Evolutionary conservation across 2,329 filamentous ascomycete genomes (phyloP).

Genomic region (Trichoderma citrinoviride): DNA sequence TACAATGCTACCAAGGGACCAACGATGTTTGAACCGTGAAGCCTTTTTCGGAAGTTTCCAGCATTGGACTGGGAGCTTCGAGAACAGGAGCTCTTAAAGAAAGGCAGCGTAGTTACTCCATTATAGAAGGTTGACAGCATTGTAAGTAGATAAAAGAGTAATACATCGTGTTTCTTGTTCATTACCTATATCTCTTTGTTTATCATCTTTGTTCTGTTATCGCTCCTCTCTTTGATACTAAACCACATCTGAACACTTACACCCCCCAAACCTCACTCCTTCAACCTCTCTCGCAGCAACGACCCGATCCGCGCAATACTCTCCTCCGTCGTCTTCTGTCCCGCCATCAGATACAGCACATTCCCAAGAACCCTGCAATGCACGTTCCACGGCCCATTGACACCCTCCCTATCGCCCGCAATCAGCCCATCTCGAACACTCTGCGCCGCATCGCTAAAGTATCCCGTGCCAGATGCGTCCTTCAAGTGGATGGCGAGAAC

Average conservation of each 20-base stretch:
- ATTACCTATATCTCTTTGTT: too few relatives aligned
- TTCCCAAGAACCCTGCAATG: constrained; percentile 57
- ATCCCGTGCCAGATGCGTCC: constrained; percentile 43
- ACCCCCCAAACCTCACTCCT: background rate
- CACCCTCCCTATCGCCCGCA: constrained; percentile 24
- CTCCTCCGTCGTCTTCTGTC: constrained; percentile 43
- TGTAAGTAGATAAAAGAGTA: too few relatives aligned
- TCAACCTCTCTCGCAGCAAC: constrained; percentile 18
- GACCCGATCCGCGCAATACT: constrained; percentile 31
- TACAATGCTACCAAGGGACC: too few relatives aligned
- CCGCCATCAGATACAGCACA: constrained; percentile 57
- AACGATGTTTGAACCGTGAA: too few relatives aligned
- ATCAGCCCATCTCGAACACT: constrained; percentile 41
- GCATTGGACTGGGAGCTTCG: too few relatives aligned
- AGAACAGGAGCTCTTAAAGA: too few relatives aligned
- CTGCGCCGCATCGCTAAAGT: constrained; percentile 48
- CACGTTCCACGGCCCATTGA: constrained; percentile 45
- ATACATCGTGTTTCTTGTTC: too few relatives aligned
- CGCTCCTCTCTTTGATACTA: background rate
- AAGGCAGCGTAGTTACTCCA: too few relatives aligned
- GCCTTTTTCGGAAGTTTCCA: too few relatives aligned
- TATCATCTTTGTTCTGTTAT: too few relatives aligned
- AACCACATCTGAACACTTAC: too few relatives aligned
- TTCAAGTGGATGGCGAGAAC: constrained; percentile 64
- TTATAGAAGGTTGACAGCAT: too few relatives aligned